These are phyloP conservation scores for Trichothecium sympodiale DNA, from an alignment of 2,329 filamentous ascomycete genomes.

Conservation along the genomic window DNA sequence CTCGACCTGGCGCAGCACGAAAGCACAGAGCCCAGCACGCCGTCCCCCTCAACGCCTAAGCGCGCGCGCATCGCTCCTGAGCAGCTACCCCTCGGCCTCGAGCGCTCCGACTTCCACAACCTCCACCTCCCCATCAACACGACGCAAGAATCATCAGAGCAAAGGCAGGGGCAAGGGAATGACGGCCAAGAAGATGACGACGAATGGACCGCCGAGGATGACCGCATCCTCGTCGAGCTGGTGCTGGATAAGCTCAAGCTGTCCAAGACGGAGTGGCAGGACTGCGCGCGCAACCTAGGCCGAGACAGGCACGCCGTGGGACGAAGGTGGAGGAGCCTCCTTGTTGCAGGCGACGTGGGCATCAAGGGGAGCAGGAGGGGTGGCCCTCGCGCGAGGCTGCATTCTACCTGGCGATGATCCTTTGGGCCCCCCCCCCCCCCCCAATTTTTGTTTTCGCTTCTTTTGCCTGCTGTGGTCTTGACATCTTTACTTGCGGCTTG, in stretches of 20 bases:
- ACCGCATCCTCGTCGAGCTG: slow-evolving; percentile 54
- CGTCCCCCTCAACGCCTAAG: slow-evolving; percentile 43
- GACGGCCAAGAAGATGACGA: slow-evolving; percentile 32
- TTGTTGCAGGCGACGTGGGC: slow-evolving; percentile 47
- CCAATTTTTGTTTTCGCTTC: too few relatives aligned
- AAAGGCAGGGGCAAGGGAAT: slow-evolving; percentile 17
- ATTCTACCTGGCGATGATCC: slow-evolving; percentile 38
- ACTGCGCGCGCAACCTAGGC: slow-evolving; percentile 53
- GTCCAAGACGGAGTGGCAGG: slow-evolving; percentile 54
- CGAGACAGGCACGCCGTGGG: slow-evolving; percentile 46
- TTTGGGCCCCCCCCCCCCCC: too few relatives aligned
- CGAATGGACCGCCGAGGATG: slow-evolving; percentile 52
- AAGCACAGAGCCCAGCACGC: slow-evolving; percentile 1
- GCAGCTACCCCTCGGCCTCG: slow-evolving; percentile 47
- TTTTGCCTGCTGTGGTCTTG: too few relatives aligned
- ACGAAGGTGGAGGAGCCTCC: slow-evolving; percentile 51
- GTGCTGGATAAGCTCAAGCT: slow-evolving; percentile 57
- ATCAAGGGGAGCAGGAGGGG: slow-evolving; percentile 35
- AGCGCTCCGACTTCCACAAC: slow-evolving; percentile 45
- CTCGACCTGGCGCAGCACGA: slow-evolving; percentile 14
- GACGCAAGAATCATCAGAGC: slow-evolving; percentile 21
- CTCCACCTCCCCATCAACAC: too few relatives aligned
- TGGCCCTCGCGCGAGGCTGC: slow-evolving; percentile 29
- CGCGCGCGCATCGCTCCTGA: slow-evolving; percentile 49
- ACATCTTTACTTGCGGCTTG: too few relatives aligned